Base-by-base conservation (phyloP, 2,329 filamentous ascomycete genomes). In the Ceratocystis destructans region DNA sequence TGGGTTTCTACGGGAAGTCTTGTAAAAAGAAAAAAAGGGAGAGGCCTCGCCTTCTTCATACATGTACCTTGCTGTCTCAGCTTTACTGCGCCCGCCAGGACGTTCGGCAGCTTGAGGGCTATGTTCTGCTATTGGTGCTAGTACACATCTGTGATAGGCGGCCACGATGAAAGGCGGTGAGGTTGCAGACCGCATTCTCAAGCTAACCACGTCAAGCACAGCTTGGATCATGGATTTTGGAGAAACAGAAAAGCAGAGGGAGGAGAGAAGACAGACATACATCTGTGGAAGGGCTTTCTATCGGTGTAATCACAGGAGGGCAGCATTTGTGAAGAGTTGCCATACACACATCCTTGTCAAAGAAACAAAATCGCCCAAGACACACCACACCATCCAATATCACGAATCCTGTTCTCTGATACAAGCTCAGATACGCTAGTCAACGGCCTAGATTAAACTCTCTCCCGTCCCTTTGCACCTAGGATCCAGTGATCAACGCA, bases 1-100 rank as follows among this genome's bases (percentile, higher is more conserved):
- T 59, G 55, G 55, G 55, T 59, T 59, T 59, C 55, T 33, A 59
- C 25, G 28, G 55, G 55, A 53, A 50, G 25, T 22, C 50, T 10
- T 22, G 1, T 28, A 12, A 25, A 25, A 25, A 25, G 2, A 17
- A 57, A 17, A 17, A 31, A 17, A 33, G 22, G n/a, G 20, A 12
- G n/a, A 50, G 22, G 48, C 15, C 20, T 53, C 25, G 12, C 22
- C 28, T 28, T 28, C 20, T 28, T 15, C 15, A 7, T 37, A 59
- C 55, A 59, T n/a, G 17, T 41, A 41, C 55, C 55, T 59, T 37
- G 50, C 28, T 20, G 22, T 22, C 48, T 53, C 48, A 6, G 48
- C 22, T 53, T 28, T 53, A 25, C 22, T 53, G 37, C 37, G 37
- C 37, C 37, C n/a, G 46, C n/a, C n/a, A 8, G 7, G n/a, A 25